A percentile compares a stretch with the other conserved stretches of the same genome.
phyloP scores from a whole-genome alignment of 306 rosid species.

The Coriaria nepalensis region DNA sequence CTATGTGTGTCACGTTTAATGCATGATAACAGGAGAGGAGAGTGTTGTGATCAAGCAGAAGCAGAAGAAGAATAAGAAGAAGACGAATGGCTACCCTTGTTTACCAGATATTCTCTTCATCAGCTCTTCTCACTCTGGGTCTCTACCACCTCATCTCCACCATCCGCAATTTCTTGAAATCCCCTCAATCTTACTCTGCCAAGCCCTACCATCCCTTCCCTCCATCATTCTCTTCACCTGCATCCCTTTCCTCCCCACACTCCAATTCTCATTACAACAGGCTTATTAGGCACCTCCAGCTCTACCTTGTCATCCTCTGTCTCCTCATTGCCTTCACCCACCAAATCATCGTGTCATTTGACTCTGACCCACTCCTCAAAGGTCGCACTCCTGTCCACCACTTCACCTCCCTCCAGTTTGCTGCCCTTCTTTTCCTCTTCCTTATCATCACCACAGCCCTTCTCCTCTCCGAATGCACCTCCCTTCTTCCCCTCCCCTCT shows the following conservation, averaged over 20 bases:
- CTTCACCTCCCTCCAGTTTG: constrained; percentile 62
- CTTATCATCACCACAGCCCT: constrained; percentile 40
- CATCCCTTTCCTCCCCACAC: constrained; percentile 6
- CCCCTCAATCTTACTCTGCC: constrained; percentile 55
- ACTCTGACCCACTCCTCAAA: constrained; percentile 56
- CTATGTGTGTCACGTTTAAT: too few relatives aligned
- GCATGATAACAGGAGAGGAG: too few relatives aligned
- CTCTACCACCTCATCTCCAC: constrained; percentile 48
- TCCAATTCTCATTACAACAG: constrained; percentile 2
- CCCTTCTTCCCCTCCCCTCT: constrained; percentile 37
- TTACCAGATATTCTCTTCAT: constrained; percentile 40
- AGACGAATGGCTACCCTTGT: constrained; percentile 31
- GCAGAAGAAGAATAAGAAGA: background rate
- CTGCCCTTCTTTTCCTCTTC: constrained; percentile 53
- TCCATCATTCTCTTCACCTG: constrained; percentile 9
- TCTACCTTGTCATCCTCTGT: constrained; percentile 30
- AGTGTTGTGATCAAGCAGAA: too few relatives aligned
- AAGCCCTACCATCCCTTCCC: constrained; percentile 72
- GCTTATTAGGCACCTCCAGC: constrained; percentile 36
- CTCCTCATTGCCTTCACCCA: constrained; percentile 45
- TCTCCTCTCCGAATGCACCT: constrained; percentile 45
- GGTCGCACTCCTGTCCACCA: constrained; percentile 78
- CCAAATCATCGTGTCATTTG: constrained; percentile 38
- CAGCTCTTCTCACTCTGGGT: constrained; percentile 41
- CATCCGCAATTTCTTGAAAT: constrained; percentile 46